These are phyloP conservation scores for Fusarium nanum DNA, from an alignment of 2,329 filamentous ascomycete species.

Conservation along the genomic window DNA sequence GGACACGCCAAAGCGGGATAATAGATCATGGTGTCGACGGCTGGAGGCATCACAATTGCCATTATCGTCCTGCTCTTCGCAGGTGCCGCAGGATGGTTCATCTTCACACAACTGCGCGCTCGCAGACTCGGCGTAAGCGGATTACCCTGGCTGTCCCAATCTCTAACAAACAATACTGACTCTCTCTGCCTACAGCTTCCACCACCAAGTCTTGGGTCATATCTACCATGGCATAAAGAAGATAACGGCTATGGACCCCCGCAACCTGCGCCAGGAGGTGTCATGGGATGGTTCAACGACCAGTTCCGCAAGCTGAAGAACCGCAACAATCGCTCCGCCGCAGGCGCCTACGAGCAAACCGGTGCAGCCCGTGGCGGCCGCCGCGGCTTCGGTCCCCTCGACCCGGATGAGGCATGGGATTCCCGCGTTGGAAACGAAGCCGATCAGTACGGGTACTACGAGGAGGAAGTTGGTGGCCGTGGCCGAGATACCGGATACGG, in stretches of 20 bases:
- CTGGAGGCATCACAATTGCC: slow-evolving; percentile 78
- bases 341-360: slow-evolving; percentile 78
- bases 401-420: slow-evolving; percentile 90
- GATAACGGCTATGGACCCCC: slow-evolving; percentile 62
- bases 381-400: slow-evolving; percentile 74
- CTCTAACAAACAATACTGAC: slow-evolving; percentile 18
- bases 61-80: slow-evolving; percentile 71
- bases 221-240: slow-evolving; percentile 75
- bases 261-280: slow-evolving; percentile 68
- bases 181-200: slow-evolving; percentile 65
- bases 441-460: slow-evolving; percentile 76
- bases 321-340: slow-evolving; percentile 72
- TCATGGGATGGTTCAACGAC: slow-evolving; percentile 79
- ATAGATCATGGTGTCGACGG: slow-evolving; percentile 64
- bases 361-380: slow-evolving; percentile 57
- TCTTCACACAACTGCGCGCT: slow-evolving; percentile 78
- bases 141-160: not conserved
- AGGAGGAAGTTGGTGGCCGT: slow-evolving; percentile 63
- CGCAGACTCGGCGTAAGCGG: slow-evolving; percentile 73
- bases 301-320: slow-evolving; percentile 73
- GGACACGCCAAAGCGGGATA: slow-evolving; percentile 10
- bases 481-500: slow-evolving; percentile 51
- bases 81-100: slow-evolving; percentile 72
- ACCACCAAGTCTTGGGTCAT: slow-evolving; percentile 73
- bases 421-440: slow-evolving; percentile 80